phyloP scores from a whole-genome alignment of 352 stramenopile genomes.

The Paralagenidium karlingii region DNA sequence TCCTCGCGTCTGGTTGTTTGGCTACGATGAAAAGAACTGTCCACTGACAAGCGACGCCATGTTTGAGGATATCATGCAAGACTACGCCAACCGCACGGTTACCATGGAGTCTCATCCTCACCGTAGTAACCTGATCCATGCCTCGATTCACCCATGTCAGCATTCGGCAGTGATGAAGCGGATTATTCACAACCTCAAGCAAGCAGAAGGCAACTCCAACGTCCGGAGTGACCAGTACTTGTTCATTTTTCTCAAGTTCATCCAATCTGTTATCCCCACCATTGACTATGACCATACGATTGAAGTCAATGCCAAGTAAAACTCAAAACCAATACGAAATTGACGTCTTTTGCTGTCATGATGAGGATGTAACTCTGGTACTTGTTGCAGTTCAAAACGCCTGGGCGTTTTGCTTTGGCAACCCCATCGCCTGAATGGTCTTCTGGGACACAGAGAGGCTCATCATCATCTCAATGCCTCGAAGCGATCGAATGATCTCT shows the following conservation, averaged over 20 bases:
- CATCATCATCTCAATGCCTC: constrained; percentile 75
- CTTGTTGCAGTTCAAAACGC: no score
- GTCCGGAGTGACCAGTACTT: constrained; percentile 95
- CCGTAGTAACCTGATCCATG: constrained; percentile 76
- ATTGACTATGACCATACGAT: constrained; percentile 99
- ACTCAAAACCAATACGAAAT: not conserved
- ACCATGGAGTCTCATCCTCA: constrained; percentile 98
- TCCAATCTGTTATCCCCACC: constrained; percentile 97
- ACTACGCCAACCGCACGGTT: constrained; percentile 98
- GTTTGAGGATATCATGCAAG: constrained; percentile 98
- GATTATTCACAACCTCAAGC: constrained; percentile 92
- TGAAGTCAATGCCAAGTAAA: constrained; percentile 78
- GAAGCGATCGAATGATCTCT: constrained; percentile 30
- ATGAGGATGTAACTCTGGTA: no score
- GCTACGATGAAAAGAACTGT: constrained; percentile 85
- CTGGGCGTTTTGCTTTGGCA: no score
- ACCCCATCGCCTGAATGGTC: not conserved
- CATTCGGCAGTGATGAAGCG: constrained; percentile 98
- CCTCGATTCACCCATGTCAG: constrained; percentile 96
- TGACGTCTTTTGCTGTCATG: not conserved
- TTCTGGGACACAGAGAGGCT: constrained; percentile 16
- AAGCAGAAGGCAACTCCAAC: constrained; percentile 18
- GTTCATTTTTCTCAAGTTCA: constrained; percentile 99
- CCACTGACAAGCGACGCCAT: constrained; percentile 88
- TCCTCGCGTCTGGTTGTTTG: constrained; percentile 97